Conservation (phyloP, 768 basidiomycete species). For the Boletus sp. region DNA sequence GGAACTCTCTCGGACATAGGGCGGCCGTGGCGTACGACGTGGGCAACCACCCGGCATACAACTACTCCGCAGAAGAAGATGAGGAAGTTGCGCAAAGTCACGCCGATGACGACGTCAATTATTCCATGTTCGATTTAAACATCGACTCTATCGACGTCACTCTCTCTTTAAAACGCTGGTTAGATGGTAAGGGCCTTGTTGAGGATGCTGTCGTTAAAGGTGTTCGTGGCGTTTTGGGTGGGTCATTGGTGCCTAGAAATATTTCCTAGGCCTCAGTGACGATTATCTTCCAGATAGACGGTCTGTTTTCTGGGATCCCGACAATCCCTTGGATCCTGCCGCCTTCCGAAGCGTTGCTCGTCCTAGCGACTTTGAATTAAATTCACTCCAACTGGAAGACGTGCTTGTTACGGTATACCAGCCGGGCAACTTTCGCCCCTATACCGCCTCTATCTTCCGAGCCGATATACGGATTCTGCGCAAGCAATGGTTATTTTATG, state of each 20-base stretch:
- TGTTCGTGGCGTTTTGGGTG: constrained; percentile 90
- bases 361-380: constrained; percentile 89
- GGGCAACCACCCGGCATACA: constrained; percentile 70
- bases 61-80: constrained; percentile 63
- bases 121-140: constrained; percentile 89
- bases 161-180: constrained; percentile 85
- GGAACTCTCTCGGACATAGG: constrained; percentile 41
- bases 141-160: constrained; percentile 96
- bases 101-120: constrained; percentile 61
- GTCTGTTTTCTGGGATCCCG: constrained; percentile 81
- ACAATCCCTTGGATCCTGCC: constrained; percentile 77
- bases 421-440: constrained; percentile 88
- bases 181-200: constrained; percentile 92
- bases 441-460: constrained; percentile 89
- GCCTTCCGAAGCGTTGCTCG: constrained; percentile 70
- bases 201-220: constrained; percentile 91
- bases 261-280: not conserved
- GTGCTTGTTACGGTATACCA: constrained; percentile 93
- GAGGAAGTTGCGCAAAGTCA: constrained; percentile 32
- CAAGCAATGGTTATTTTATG: constrained; percentile 95
- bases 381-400: constrained; percentile 88
- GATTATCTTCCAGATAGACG: constrained; percentile 64
- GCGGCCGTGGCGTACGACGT: constrained; percentile 74
- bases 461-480: constrained; percentile 82
- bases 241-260: constrained; percentile 19